A percentile compares a stretch with the other conserved stretches of the same genome.
These are phyloP conservation scores for Candida dajiaensis DNA, from an alignment of 805 yeast species.

Conservation along the genomic window DNA sequence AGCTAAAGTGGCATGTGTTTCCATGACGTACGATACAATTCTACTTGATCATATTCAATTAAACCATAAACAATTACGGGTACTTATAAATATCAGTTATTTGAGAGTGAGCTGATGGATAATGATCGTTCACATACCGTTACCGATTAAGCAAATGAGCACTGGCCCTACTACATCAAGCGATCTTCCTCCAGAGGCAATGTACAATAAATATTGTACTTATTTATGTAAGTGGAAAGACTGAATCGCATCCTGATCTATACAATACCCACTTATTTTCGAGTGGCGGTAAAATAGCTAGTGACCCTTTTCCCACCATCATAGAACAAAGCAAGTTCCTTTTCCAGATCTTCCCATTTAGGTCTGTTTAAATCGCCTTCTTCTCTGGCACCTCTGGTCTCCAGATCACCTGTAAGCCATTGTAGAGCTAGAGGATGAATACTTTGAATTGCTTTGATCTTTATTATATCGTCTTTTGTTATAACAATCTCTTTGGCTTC, in stretches of 20 bases:
- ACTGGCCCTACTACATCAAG: no score
- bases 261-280: conserved; percentile 19
- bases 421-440: conserved; percentile 68
- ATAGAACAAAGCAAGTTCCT: conserved; percentile 32
- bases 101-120: no score
- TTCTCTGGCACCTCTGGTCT: conserved; percentile 32
- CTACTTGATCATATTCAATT: no score
- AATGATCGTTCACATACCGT: no score
- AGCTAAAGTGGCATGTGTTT: no score
- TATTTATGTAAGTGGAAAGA: neutral
- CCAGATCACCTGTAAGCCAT: conserved; percentile 56
- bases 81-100: no score
- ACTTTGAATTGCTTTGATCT: conserved; percentile 40
- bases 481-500: conserved; percentile 17
- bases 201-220: no score
- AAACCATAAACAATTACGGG: no score
- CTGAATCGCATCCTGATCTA: no score
- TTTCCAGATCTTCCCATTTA: conserved; percentile 50
- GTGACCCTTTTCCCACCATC: conserved; percentile 41
- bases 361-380: conserved; percentile 53
- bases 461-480: conserved; percentile 20
- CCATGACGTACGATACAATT: no score
- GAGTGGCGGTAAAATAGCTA: conserved; percentile 46
- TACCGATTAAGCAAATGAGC: no score
- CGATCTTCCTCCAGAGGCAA: no score